Percentiles rank a stretch among this genome's conserved stretches.
phyloP scores from a whole-genome alignment of 306 rosid species.

The Vachellia pachyceras region DNA sequence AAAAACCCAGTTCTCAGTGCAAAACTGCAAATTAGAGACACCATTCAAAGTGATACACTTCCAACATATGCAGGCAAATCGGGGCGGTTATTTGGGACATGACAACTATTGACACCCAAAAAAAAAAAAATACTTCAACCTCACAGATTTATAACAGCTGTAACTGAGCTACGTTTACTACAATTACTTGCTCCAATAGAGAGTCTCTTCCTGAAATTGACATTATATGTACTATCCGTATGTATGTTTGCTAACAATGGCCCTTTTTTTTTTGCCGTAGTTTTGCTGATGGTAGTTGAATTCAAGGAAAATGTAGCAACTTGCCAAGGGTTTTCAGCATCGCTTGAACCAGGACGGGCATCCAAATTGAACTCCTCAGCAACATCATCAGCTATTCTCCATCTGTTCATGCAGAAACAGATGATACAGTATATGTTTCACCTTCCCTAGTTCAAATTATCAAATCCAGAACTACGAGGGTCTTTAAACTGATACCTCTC shows the following conservation, averaged over 20 bases:
- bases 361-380: constrained; percentile 68
- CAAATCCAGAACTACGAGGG: not conserved
- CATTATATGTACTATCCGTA: constrained; percentile 28
- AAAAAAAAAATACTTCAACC: not conserved
- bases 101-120: constrained; percentile 17
- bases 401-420: constrained; percentile 44
- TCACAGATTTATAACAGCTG: constrained; percentile 21
- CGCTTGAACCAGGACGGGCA: constrained; percentile 65
- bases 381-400: constrained; percentile 67
- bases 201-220: constrained; percentile 35
- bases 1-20: not conserved
- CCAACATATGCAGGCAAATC: constrained; percentile 9
- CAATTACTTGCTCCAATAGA: constrained; percentile 25
- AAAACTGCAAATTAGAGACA: not conserved
- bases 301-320: constrained; percentile 30
- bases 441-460: not conserved
- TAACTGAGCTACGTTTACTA: constrained; percentile 3
- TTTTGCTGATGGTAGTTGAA: constrained; percentile 39
- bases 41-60: constrained; percentile 5
- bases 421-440: not conserved
- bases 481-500: constrained; percentile 58
- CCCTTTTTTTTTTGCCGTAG: not conserved
- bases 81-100: constrained; percentile 12
- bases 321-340: constrained; percentile 63
- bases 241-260: constrained; percentile 39